A percentile compares a stretch with the other conserved stretches of the same genome.
Conservation (phyloP, 2,329 filamentous ascomycete genomes). For the Phialophora macrospora region DNA sequence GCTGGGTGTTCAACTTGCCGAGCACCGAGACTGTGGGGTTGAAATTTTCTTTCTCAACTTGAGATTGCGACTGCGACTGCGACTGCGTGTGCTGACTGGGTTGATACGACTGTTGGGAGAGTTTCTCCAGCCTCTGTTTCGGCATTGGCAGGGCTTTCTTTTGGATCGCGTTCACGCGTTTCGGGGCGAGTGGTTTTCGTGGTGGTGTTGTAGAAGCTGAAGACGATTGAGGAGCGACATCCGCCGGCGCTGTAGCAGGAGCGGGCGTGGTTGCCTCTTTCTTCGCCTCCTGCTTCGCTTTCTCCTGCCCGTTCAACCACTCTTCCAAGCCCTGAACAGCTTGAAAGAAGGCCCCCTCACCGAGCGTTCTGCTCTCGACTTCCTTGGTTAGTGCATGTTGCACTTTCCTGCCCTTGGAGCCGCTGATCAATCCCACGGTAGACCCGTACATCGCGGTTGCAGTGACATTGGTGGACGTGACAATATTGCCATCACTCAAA, state of each 20-base stretch:
- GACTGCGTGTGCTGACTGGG: not conserved
- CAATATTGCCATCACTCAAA: conserved; percentile 35
- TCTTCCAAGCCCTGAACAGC: conserved; percentile 38
- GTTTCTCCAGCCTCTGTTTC: conserved; percentile 34
- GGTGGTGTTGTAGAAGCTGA: conserved; percentile 11
- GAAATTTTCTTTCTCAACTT: conserved; percentile 35
- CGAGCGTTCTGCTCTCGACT: conserved; percentile 36
- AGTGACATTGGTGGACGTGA: conserved; percentile 29
- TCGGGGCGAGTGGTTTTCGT: conserved; percentile 35
- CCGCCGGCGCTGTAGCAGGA: not conserved
- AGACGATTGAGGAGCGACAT: not conserved
- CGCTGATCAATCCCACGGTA: conserved; percentile 22
- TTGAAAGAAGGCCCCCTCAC: conserved; percentile 36
- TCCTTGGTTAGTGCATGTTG: conserved; percentile 38
- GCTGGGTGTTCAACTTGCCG: conserved; percentile 10
- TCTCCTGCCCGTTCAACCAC: conserved; percentile 34
- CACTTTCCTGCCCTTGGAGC: conserved; percentile 36
- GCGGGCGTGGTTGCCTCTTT: conserved; percentile 3
- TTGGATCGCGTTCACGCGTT: conserved; percentile 32
- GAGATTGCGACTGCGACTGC: not conserved
- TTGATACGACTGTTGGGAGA: not conserved
- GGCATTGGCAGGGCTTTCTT: conserved; percentile 37
- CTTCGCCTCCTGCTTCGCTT: conserved; percentile 22
- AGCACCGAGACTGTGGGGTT: conserved; percentile 25
- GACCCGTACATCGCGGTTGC: conserved; percentile 35